Conservation (phyloP, 1,284 basidiomycete species). For the Trichosporon sp. region DNA sequence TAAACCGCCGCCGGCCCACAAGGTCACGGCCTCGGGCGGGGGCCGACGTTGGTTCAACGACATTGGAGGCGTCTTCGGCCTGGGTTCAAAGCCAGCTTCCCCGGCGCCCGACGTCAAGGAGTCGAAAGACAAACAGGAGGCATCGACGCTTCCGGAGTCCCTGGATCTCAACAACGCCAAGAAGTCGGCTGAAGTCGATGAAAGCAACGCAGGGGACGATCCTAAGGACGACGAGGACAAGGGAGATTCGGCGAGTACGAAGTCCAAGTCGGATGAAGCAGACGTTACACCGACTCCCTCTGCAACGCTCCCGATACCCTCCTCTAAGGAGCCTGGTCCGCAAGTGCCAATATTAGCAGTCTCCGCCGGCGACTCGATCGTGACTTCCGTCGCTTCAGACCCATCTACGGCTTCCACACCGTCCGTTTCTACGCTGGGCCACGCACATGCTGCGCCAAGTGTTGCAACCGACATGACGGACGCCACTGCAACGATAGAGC, state of each 20-base stretch:
- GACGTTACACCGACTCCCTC: not conserved
- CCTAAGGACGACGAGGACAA: not conserved
- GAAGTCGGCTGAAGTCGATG: no score
- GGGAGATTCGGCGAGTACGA: not conserved
- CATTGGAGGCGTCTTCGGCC: slow-evolving; percentile 2
- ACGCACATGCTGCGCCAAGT: not conserved
- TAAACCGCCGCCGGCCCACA: not conserved
- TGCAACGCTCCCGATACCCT: not conserved
- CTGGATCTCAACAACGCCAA: no score
- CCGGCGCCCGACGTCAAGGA: not conserved
- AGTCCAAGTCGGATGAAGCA: not conserved
- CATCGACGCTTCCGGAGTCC: no score
- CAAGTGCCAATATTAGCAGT: not conserved
- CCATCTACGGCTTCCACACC: not conserved
- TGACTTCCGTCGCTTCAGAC: not conserved
- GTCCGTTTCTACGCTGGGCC: not conserved
- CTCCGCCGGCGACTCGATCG: not conserved
- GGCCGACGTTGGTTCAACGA: not conserved
- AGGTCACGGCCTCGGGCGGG: not conserved
- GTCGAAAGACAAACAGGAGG: not conserved
- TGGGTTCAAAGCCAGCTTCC: not conserved
- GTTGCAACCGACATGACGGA: slow-evolving; percentile 27
- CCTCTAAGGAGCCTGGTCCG: not conserved
- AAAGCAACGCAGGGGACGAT: not conserved
- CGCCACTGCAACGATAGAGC: slow-evolving; percentile 19